Base-by-base conservation (phyloP, 1,284 basidiomycete genomes). In the Ganoderma lingzhi region DNA sequence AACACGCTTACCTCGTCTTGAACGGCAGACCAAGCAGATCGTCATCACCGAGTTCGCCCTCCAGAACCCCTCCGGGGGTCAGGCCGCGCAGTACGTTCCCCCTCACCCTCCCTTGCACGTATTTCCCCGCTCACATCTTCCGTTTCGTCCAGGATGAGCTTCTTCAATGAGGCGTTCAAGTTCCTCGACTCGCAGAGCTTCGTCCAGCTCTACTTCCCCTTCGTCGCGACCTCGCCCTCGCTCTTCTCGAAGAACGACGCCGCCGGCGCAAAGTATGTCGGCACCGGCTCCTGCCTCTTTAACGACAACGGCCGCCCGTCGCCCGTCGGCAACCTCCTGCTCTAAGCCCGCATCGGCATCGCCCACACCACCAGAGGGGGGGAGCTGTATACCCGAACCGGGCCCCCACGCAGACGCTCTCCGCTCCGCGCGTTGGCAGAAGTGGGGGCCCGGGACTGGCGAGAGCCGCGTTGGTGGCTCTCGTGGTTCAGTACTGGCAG, bases 1-100 rank as follows among this genome's bases (percentile, higher is more conserved):
- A 23, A 23, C 23, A 23, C 23, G 23, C 23, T 30, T 6, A 28
- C 28, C 28, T 32, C 5, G 10, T 2, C 28, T 10, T 23, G 23
- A 23, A 23, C 17, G 14, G 41, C 5, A 61, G 59, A 28, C 23
- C 1, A 23, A 61, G 41, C n/a, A 42, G 59, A 39, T 61, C 41
- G 23, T 61, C 37, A 61, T 61, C 59, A 44, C 59, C 23, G 59
- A 61, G 59, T 61, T 61, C 59, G 59, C 59, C 39, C 59, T 61
- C 39, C 59, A 61, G 41, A 61, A 61, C 39, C 59, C 59, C 12
- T 2, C 9, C 10, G 59, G 59, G 5, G 59, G 59, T 41, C 39
- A 61, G 59, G 15, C n/a, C 41, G 59, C 19, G 37, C 59, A 61
- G 59, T 61, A 28, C 28, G 59, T 61, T 61, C 28, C 12, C 32